Evolutionary conservation across 345 rosid species (phyloP).

Genomic region (Microthlaspi erraticum): DNA sequence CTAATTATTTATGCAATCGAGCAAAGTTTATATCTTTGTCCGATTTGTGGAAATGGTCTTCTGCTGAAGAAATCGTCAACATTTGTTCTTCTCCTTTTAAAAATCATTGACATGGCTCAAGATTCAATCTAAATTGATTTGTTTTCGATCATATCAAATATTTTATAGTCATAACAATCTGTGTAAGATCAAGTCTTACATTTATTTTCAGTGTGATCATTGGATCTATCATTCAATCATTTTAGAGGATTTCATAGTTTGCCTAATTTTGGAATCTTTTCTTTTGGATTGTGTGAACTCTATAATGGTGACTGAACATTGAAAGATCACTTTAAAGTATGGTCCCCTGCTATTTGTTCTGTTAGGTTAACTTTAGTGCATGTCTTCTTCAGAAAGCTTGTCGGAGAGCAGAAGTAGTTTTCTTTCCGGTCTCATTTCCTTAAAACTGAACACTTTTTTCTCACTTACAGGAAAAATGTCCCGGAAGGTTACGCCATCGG

Average conservation of each 20-base stretch:
- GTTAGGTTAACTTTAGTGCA: slow-evolving; percentile 40
- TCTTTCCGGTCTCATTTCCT: slow-evolving; percentile 46
- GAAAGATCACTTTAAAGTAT: slow-evolving; percentile 42
- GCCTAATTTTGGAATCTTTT: slow-evolving; percentile 27
- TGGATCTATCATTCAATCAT: slow-evolving; percentile 39
- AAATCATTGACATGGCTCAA: slow-evolving; percentile 8
- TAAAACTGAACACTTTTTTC: slow-evolving; percentile 42
- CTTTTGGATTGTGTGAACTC: slow-evolving; percentile 32
- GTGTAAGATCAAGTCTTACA: slow-evolving; percentile 13
- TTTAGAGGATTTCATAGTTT: slow-evolving; percentile 25
- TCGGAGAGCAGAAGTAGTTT: slow-evolving; percentile 44
- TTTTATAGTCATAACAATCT: not conserved
- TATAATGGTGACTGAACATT: slow-evolving; percentile 51
- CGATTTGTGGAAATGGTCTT: slow-evolving; percentile 21
- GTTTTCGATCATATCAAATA: slow-evolving; percentile 23
- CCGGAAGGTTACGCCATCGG: slow-evolving; percentile 55
- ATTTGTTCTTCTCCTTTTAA: not conserved
- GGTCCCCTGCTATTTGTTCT: slow-evolving; percentile 64
- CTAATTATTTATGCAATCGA: not conserved
- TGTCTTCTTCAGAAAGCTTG: slow-evolving; percentile 52
- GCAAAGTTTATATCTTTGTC: not conserved
- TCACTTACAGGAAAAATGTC: slow-evolving; percentile 58
- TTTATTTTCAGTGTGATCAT: slow-evolving; percentile 20
- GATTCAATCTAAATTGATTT: slow-evolving; percentile 31
- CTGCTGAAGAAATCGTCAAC: slow-evolving; percentile 6